phyloP scores from a whole-genome alignment of 768 basidiomycete species.

The Wakefieldia striispora region DNA sequence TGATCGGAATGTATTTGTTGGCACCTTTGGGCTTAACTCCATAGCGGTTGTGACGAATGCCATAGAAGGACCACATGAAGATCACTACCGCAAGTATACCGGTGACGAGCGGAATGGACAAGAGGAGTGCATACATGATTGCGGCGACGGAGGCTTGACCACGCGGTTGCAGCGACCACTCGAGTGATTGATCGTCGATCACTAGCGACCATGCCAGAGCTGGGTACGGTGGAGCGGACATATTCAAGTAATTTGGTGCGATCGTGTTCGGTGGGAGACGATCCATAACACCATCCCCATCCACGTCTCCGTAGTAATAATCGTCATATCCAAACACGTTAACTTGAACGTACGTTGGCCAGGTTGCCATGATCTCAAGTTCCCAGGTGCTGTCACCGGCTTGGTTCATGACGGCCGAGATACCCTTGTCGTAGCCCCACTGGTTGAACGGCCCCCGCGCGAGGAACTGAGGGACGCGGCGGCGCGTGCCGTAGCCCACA shows the following conservation, averaged over 20 bases:
- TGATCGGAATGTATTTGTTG: slow-evolving; percentile 86
- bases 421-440: slow-evolving; percentile 90
- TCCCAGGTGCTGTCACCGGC: slow-evolving; percentile 72
- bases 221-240: slow-evolving; percentile 86
- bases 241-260: slow-evolving; percentile 86
- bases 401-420: slow-evolving; percentile 65
- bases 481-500: slow-evolving; percentile 50
- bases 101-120: slow-evolving; percentile 81
- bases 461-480: slow-evolving; percentile 85
- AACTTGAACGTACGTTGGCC: slow-evolving; percentile 88
- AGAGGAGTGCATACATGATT: slow-evolving; percentile 83
- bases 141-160: slow-evolving; percentile 80
- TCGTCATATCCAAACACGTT: slow-evolving; percentile 91
- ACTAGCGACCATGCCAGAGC: slow-evolving; percentile 85
- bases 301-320: slow-evolving; percentile 89
- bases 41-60: slow-evolving; percentile 91
- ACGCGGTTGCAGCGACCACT: slow-evolving; percentile 78
- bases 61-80: slow-evolving; percentile 97
- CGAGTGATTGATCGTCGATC: slow-evolving; percentile 73
- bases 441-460: slow-evolving; percentile 87
- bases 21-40: slow-evolving; percentile 73
- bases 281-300: slow-evolving; percentile 85
- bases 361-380: slow-evolving; percentile 83
- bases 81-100: slow-evolving; percentile 76
- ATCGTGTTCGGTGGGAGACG: slow-evolving; percentile 86